Evolutionary conservation across 176 grass and related monocot species (phyloP), one percentile per base, ranked within the genome.

Genomic region (Oryza punctata): DNA sequence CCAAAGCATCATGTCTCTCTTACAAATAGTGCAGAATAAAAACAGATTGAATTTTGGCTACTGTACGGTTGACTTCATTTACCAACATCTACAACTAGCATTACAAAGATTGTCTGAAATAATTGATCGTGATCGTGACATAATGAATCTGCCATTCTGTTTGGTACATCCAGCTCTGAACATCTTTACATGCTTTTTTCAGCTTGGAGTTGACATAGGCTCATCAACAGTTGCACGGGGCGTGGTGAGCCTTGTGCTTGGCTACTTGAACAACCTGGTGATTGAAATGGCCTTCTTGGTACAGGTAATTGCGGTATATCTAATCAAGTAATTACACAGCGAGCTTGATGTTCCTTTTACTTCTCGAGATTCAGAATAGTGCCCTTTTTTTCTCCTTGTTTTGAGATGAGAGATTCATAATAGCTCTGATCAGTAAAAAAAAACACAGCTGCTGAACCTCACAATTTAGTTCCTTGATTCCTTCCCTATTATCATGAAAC

Each of bases 251-350:
- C 94, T 97, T 78, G 94, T 97, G 54, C 91, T 97, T 54, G 94
- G 94, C 30, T 97, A 97, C 78, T 84, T 97, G 81, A 97, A 85
- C 78, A 97, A 97, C 85, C 91, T 97, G n/a, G 89, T 97, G 79
- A 97, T 97, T 63, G 94, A 97, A 83, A 94, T 97, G 94, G 94
- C 94, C 83, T 97, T 97, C 89, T 90, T 97, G 81, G 79, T 97
- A 81, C 94, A 97, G 91, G 94, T 97, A 90, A 72, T 45, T 0
- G 0, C 6, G 1, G 15, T 24, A 69, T 46, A 70, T 27, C 47
- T 69, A 61, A 47, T 18, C 66, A 49, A 28, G 61, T 75, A 44
- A 30, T 25, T 27, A 57, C 10, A 67, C 16, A 11, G 2, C 33
- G 15, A 73, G 14, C 6, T 52, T 23, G 1, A 33, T 25, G 21